Base-by-base conservation (phyloP, 2,329 filamentous ascomycete species). In the Apiospora marii region DNA sequence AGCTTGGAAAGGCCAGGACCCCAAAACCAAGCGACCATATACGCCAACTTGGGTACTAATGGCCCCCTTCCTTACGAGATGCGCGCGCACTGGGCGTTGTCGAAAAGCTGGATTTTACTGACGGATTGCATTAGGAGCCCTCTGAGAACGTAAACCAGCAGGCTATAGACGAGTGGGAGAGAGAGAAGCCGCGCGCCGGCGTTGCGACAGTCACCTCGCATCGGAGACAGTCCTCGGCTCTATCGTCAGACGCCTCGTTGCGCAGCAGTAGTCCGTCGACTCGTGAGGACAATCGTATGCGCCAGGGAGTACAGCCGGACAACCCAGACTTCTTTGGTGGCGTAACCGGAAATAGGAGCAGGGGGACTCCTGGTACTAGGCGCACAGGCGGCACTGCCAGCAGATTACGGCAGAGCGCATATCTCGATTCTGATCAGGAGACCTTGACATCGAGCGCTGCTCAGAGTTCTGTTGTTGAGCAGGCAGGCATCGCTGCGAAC, bases 1-100 rank as follows among this genome's bases (percentile, higher is more conserved):
- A 70, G 85, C 90, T 76, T 92, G 90, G 90, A 85, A 83, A 68
- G 85, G 87, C 73, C 81, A 73, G 16, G 78, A 90, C 76, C 80
- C 83, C n/a, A 73, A 75, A 2, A 88, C 87, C 51, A 87, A 87
- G 24, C 78, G 85, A 73, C 73, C 74, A 1, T 91, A 86, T 77
- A 72, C 80, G 3, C 85, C 85, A 13, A 86, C 81, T 68, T 92
- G 90, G 90, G 89, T 87, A 83, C 46, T 80, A 16, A 16, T 41
- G 34, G 22, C 22, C 43, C 43, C 34, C 34, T 41, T 64, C 34
- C 19, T 64, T 34, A 19, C 58, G 27, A n/a, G 5, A 64, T 64
- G 22, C 34, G 22, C 27, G 27, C 12, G 58, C 58, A 37, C 58
- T n/a, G 3, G 8, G 19, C 22, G 8, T 41, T 4, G 19, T 34